These are phyloP conservation scores for Neonectria sp. DNA, from an alignment of 2,329 filamentous ascomycete species.

Conservation along the genomic window DNA sequence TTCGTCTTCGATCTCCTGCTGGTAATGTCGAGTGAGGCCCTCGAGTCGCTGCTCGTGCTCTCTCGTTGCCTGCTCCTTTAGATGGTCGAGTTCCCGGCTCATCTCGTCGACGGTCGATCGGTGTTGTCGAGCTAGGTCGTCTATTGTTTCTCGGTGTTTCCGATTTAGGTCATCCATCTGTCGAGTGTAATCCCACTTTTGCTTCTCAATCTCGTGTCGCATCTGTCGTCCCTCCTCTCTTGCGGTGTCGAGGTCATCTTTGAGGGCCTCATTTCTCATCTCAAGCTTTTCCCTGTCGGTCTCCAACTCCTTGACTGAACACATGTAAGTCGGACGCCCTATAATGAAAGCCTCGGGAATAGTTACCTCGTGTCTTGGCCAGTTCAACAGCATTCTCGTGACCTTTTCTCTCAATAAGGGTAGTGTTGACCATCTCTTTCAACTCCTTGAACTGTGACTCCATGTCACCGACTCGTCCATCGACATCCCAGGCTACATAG, in stretches of 20 bases:
- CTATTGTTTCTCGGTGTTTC: slow-evolving; percentile 53
- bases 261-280: slow-evolving; percentile 65
- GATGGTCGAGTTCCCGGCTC: slow-evolving; percentile 61
- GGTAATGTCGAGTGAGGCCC: slow-evolving; percentile 73
- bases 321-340: not conserved
- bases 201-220: slow-evolving; percentile 55
- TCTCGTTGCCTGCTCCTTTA: slow-evolving; percentile 64
- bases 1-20: slow-evolving; percentile 77
- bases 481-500: slow-evolving; percentile 83
- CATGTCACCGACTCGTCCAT: slow-evolving; percentile 82
- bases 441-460: slow-evolving; percentile 81
- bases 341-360: not conserved
- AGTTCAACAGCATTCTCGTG: slow-evolving; percentile 82
- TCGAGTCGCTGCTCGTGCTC: slow-evolving; percentile 79
- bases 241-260: slow-evolving; percentile 72
- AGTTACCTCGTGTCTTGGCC: slow-evolving; percentile 82
- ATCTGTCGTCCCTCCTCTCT: slow-evolving; percentile 55
- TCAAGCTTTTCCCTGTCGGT: slow-evolving; percentile 62
- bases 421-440: slow-evolving; percentile 79
- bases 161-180: slow-evolving; percentile 70
- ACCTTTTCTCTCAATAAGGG: slow-evolving; percentile 76
- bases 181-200: slow-evolving; percentile 54
- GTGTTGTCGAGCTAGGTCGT: slow-evolving; percentile 56
- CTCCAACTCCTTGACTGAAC: slow-evolving; percentile 65
- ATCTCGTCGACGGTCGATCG: slow-evolving; percentile 53